Conservation (phyloP, 225 moss, liverwort and hornwort species). For the Physcomitrium patens region DNA sequence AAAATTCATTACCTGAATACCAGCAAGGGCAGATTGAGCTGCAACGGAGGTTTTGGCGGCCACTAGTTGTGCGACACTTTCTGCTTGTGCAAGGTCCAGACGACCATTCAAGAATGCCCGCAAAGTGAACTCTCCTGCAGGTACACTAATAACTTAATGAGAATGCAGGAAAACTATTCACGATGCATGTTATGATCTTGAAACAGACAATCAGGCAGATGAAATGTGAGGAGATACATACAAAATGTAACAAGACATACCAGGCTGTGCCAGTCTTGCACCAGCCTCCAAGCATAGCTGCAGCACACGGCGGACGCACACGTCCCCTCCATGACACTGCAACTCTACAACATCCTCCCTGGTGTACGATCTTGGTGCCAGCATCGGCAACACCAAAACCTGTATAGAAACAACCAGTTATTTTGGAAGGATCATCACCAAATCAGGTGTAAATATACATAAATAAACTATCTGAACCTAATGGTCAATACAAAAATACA, state of each 20-base stretch:
- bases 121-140: conserved; percentile 88
- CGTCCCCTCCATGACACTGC: conserved; percentile 95
- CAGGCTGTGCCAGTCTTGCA: conserved; percentile 97
- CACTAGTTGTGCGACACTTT: conserved; percentile 84
- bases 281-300: conserved; percentile 96
- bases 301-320: conserved; percentile 88
- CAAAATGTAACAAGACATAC: conserved; percentile 38
- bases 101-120: conserved; percentile 97
- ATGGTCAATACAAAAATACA: neutral
- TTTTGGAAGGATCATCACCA: neutral
- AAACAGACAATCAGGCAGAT: neutral
- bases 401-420: conserved; percentile 25
- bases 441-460: neutral
- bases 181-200: conserved; percentile 1
- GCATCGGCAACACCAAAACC: conserved; percentile 91
- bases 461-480: neutral
- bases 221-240: neutral
- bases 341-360: conserved; percentile 97
- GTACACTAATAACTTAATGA: conserved; percentile 5
- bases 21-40: conserved; percentile 92
- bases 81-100: conserved; percentile 94
- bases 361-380: conserved; percentile 95
- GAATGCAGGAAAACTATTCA: conserved; percentile 20
- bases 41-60: conserved; percentile 83
- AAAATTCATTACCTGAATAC: conserved; percentile 70